Base-by-base conservation (phyloP, 345 rosid genomes). In the Trapa bicornis region DNA sequence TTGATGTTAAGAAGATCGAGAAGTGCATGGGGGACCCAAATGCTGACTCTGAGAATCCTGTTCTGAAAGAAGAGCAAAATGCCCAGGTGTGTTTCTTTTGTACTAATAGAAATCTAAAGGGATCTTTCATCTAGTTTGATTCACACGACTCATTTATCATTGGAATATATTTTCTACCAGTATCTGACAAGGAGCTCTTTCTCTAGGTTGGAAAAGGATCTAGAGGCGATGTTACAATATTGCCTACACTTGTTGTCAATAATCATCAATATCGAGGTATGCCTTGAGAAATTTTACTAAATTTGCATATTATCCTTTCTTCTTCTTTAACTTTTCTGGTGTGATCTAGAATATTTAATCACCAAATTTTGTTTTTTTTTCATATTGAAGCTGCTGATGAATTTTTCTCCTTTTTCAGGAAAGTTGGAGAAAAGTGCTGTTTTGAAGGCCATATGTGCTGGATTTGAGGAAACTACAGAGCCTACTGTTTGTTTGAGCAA, bases 161-260 rank as follows among this genome's bases (percentile, higher is more conserved):
- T 45, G 11, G 48, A 45, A 33, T 39, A 15, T 47, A 32, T 15
- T 57, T 45, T 61, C 54, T 72, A 67, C 65, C 65, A 68, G 65
- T 69, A 35, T 73, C 70, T 76, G 64, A 75, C 70, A 47, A 70
- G 41, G 37, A 63, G 14, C 60, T 66, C 47, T 74, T 68, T 61
- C 38, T 75, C 73, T 77, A 91, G 99, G 82, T 94, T 78, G 99
- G 99, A 45, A 94, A 94, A 81, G 99, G 99, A 75, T 72, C 96
- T 53, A 91, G 99, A 79, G 97, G 99, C 39, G 99, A 94, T 78
- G 99, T 94, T 61, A 94, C 99, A 77, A 94, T 94, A 76, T 81
- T 94, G 92, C 99, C 99, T 53, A 91, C 99, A 60, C 95, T 94
- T 72, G 95, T 94, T 61, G 95, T 94, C 75, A 94, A 94, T 75